Percentiles rank a stretch among this genome's conserved stretches.
phyloP scores from a whole-genome alignment of 78 protist species.

The Chrysochromulina parva region DNA sequence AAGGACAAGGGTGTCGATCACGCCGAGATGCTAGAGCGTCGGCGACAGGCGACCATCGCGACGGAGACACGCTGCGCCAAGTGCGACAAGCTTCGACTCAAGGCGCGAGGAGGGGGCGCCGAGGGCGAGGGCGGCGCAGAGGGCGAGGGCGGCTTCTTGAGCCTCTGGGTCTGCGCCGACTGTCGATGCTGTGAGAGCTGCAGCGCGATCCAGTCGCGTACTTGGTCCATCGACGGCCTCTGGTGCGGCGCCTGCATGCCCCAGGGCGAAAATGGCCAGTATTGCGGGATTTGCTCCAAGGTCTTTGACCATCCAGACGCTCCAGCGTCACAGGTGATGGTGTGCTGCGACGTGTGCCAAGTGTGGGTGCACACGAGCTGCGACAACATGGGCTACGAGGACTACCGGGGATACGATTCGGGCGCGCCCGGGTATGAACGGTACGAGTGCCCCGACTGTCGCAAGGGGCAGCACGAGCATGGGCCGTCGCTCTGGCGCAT shows the following conservation, averaged over 20 bases:
- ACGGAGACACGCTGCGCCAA: no score
- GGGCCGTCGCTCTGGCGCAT: not conserved
- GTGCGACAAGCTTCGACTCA: no score
- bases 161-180: not conserved
- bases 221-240: not conserved
- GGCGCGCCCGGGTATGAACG: not conserved
- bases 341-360: not conserved
- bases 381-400: not conserved
- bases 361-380: not conserved
- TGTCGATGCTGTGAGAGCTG: slow-evolving; percentile 6
- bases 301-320: not conserved
- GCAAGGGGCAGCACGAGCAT: no score
- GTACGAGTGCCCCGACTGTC: slow-evolving; percentile 21
- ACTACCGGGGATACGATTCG: not conserved
- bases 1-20: no score
- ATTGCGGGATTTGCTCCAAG: not conserved
- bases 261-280: not conserved
- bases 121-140: no score
- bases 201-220: not conserved
- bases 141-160: not conserved
- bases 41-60: no score
- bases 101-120: no score
- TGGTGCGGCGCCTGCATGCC: slow-evolving; percentile 19
- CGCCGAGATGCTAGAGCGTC: no score
- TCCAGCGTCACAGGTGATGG: not conserved